Evolutionary conservation across 176 grass and related monocot genomes (phyloP), one percentile per base, ranked within the genome.

Genomic region (Pontederia crassipes): DNA sequence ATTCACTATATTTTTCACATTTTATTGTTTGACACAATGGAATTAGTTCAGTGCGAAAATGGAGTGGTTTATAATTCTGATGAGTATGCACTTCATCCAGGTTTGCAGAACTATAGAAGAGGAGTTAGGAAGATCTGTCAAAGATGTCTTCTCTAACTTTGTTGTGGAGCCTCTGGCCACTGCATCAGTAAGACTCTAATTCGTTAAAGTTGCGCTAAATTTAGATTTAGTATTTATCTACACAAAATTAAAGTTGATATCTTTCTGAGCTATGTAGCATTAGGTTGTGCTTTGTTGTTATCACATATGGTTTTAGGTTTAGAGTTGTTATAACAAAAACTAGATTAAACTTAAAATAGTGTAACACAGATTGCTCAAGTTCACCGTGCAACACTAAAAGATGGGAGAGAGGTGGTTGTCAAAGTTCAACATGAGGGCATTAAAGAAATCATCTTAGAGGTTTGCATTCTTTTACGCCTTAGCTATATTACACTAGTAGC

Each of bases 361-460:
- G 9, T 46, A 16, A 69, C 72, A 72, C 79, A 97, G 87, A 91
- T 97, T 76, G 93, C 93, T 54, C 93, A 97, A 81, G 93, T 97
- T 60, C 93, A 97, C 74, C 87, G 76, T 61, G 93, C 93, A 73
- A 97, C 87, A 54, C 65, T 88, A 49, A 65, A 54, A 68, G 87
- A 97, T 74, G 87, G 93, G 14, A 76, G 76, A 72, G 93, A 92
- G 75, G 93, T 97, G 28, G 93, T 92, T 72, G 93, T 92, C 28
- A 97, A 97, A 97, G 64, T 92, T 80, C 93, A 97, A 78, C 93
- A 97, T 71, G 64, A 85, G 57, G 93, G 79, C 72, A 68, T 97
- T 77, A 97, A 97, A 74, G 87, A 97, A 67, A 77, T 92, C 67
- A 97, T 97, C 65, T 82, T 97, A 64, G 87, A 97, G 87, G 93